A percentile compares a stretch with the other conserved stretches of the same genome.
Conservation (phyloP, 225 moss, liverwort and hornwort species). For the Takakia lepidozioides region DNA sequence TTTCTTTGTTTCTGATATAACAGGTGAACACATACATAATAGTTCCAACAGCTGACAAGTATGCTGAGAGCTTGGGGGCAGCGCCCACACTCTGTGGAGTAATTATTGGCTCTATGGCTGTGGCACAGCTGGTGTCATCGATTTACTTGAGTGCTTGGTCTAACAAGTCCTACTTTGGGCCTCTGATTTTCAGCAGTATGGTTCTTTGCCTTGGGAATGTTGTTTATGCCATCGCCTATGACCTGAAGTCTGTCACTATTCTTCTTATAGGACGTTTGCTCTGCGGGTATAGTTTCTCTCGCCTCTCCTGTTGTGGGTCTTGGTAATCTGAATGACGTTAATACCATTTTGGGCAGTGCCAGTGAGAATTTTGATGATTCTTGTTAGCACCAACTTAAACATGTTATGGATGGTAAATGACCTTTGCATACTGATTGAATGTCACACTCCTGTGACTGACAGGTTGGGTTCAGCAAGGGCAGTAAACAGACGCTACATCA, state of each 20-base stretch:
- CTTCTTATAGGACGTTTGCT: slow-evolving; percentile 83
- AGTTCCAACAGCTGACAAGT: slow-evolving; percentile 82
- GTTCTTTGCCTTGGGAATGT: slow-evolving; percentile 70
- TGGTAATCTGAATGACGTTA: too few relatives aligned
- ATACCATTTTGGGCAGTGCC: too few relatives aligned
- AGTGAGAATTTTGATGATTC: too few relatives aligned
- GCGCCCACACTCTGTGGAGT: slow-evolving; percentile 80
- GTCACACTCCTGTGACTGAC: too few relatives aligned
- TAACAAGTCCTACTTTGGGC: slow-evolving; percentile 71
- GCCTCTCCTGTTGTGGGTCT: too few relatives aligned
- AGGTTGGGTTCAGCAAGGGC: slow-evolving; percentile 84
- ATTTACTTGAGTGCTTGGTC: slow-evolving; percentile 87
- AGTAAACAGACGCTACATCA: slow-evolving; percentile 82
- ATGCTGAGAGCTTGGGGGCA: slow-evolving; percentile 53
- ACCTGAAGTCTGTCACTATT: slow-evolving; percentile 57
- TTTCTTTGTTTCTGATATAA: too few relatives aligned
- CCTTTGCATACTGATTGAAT: too few relatives aligned
- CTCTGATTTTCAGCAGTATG: slow-evolving; percentile 69
- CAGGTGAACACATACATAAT: slow-evolving; percentile 87
- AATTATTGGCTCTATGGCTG: slow-evolving; percentile 83
- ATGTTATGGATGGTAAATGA: too few relatives aligned
- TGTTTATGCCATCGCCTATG: slow-evolving; percentile 68
- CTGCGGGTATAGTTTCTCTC: slow-evolving; percentile 53
- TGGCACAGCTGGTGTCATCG: slow-evolving; percentile 76
- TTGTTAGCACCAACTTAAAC: too few relatives aligned